These are phyloP conservation scores for Liquidambar formosana DNA, from an alignment of 164 flowering plant species.

Conservation along the genomic window DNA sequence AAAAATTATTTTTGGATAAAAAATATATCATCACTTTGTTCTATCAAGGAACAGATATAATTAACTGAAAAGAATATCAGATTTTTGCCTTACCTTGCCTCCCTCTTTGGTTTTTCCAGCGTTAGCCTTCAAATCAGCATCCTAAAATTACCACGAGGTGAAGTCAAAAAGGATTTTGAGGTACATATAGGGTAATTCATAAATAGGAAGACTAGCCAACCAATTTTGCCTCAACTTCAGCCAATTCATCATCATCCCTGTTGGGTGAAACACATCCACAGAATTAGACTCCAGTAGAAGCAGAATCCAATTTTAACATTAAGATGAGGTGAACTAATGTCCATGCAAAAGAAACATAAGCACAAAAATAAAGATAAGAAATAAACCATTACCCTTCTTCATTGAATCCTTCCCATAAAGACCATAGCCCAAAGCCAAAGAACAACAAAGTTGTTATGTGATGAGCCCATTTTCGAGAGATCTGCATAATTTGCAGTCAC, in stretches of 20 bases:
- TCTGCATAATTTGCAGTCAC: constrained; percentile 38
- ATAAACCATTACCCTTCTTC: constrained; percentile 58
- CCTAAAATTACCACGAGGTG: constrained; percentile 38
- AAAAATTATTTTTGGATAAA: no score
- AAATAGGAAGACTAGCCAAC: constrained; percentile 36
- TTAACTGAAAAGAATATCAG: not conserved
- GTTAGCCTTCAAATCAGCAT: constrained; percentile 63
- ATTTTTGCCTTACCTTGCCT: constrained; percentile 52
- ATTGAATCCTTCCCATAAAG: constrained; percentile 84
- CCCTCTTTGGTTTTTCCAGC: constrained; percentile 35
- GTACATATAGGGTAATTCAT: not conserved
- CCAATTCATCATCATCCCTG: constrained; percentile 85
- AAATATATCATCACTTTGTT: no score
- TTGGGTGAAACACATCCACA: constrained; percentile 11
- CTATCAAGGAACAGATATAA: not conserved
- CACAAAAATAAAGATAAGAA: constrained; percentile 1
- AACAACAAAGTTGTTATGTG: constrained; percentile 86
- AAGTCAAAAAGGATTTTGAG: constrained; percentile 5
- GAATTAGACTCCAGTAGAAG: constrained; percentile 8
- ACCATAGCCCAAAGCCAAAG: constrained; percentile 93
- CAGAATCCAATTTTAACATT: not conserved
- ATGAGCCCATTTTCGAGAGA: constrained; percentile 89
- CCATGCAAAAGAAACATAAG: not conserved
- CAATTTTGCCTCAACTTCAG: constrained; percentile 94
- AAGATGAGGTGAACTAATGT: not conserved